Evolutionary conservation across 371 early-diverging fungal species (phyloP).

Genomic region (Circinella umbellata): DNA sequence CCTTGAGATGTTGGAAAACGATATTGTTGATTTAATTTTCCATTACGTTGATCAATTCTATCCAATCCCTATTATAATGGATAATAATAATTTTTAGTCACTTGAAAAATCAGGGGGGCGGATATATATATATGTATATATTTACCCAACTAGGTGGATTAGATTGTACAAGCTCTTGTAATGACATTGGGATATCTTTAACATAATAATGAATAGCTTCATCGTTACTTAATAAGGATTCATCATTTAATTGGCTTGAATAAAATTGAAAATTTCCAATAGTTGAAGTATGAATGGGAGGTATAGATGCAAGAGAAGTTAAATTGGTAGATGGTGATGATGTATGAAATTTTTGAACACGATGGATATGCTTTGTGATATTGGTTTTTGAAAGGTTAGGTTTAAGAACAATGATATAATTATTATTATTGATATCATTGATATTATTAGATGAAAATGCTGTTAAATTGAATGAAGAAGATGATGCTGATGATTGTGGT

Average conservation of each 20-base stretch:
- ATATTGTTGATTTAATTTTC: slow-evolving; percentile 36
- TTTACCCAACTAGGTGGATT: slow-evolving; percentile 55
- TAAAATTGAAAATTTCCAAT: slow-evolving; percentile 53
- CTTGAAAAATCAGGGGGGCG: too few relatives aligned
- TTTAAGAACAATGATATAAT: slow-evolving; percentile 46
- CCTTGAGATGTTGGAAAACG: slow-evolving; percentile 41
- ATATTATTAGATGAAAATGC: neutral
- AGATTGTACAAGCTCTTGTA: slow-evolving; percentile 48
- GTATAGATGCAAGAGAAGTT: slow-evolving; percentile 5
- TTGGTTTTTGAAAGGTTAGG: slow-evolving; percentile 21
- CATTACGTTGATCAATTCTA: slow-evolving; percentile 49
- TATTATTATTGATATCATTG: slow-evolving; percentile 26
- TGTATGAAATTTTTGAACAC: slow-evolving; percentile 22
- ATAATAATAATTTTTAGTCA: too few relatives aligned
- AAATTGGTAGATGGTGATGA: neutral
- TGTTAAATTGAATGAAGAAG: neutral
- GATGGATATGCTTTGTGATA: slow-evolving; percentile 39
- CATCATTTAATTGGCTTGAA: slow-evolving; percentile 35
- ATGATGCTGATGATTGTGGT: neutral
- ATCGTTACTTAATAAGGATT: slow-evolving; percentile 16
- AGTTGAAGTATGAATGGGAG: slow-evolving; percentile 18
- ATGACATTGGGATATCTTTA: slow-evolving; percentile 38
- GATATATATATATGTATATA: too few relatives aligned
- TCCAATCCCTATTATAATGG: slow-evolving; percentile 33
- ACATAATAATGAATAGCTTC: slow-evolving; percentile 45